Percentiles rank a stretch among this genome's conserved stretches.
Conservation (phyloP, 495 filamentous ascomycete species). For the Rusavskia elegans region DNA sequence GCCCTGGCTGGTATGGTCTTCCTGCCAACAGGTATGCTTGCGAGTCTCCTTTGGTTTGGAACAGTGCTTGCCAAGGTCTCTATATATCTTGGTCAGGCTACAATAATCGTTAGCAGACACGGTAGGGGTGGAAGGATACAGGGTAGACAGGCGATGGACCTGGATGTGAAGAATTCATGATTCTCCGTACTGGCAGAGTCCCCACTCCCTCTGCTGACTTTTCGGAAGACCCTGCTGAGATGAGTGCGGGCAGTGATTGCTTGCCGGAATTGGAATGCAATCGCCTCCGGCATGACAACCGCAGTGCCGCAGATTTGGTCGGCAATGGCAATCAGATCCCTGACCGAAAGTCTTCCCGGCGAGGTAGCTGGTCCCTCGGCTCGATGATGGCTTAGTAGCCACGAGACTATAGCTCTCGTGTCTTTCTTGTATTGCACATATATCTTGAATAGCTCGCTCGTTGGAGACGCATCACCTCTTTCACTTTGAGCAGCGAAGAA, state of each 20-base stretch:
- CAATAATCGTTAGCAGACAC: not conserved
- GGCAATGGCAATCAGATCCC: slow-evolving; percentile 9
- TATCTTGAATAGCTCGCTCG: not conserved
- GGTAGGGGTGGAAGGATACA: not conserved
- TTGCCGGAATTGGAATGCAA: slow-evolving; percentile 15
- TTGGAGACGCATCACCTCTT: too few species aligned
- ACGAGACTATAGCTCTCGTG: slow-evolving; percentile 12
- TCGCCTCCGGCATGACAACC: slow-evolving; percentile 12
- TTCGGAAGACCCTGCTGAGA: slow-evolving; percentile 14
- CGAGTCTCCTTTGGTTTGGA: slow-evolving; percentile 5
- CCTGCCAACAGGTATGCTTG: not conserved
- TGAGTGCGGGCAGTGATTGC: slow-evolving; percentile 10
- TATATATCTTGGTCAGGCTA: slow-evolving; percentile 13
- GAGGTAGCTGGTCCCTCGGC: not conserved
- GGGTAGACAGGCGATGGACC: slow-evolving; percentile 1
- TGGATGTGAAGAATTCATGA: slow-evolving; percentile 15
- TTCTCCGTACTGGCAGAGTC: slow-evolving; percentile 1
- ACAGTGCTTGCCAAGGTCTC: slow-evolving; percentile 10
- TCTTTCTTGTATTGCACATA: slow-evolving; percentile 17
- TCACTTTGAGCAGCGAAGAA: too few species aligned
- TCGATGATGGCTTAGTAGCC: slow-evolving; percentile 11
- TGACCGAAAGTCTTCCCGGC: slow-evolving; percentile 4
- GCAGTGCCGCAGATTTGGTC: slow-evolving; percentile 6
- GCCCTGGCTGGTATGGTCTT: not conserved
- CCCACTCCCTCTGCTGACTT: not conserved